phyloP scores from a whole-genome alignment of 2,329 filamentous ascomycete genomes.

The Claviceps sp. region DNA sequence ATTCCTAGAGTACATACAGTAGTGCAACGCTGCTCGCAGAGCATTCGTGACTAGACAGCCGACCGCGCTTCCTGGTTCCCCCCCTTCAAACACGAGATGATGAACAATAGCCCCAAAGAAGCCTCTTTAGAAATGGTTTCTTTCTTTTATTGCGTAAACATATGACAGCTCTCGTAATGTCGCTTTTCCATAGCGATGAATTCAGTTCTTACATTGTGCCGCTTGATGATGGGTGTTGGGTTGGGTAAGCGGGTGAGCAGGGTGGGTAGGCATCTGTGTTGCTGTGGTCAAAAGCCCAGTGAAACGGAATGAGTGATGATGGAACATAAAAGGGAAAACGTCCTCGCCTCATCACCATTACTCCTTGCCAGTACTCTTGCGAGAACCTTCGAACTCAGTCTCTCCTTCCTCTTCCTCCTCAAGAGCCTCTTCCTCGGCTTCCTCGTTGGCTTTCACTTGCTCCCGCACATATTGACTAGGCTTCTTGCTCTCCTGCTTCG shows the following conservation, averaged over 20 bases:
- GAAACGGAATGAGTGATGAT: not conserved
- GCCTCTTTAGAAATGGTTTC: no score
- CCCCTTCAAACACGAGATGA: no score
- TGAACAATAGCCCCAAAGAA: no score
- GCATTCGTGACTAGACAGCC: no score
- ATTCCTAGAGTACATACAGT: no score
- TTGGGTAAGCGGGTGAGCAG: not conserved
- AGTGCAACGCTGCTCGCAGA: no score
- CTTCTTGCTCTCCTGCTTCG: slow-evolving; percentile 8
- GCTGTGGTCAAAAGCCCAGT: not conserved
- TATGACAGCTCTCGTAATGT: no score
- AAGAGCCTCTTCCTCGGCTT: slow-evolving; percentile 7
- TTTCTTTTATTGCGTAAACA: no score
- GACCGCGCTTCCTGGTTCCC: no score
- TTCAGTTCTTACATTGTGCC: not conserved
- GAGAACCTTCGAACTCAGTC: slow-evolving; percentile 27
- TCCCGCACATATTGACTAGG: slow-evolving; percentile 9
- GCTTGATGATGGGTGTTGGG: not conserved
- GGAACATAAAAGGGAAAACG: not conserved
- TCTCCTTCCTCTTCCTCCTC: slow-evolving; percentile 21
- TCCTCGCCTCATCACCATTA: slow-evolving; percentile 14
- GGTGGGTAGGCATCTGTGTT: not conserved
- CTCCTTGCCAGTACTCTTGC: slow-evolving; percentile 20
- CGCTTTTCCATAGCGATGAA: no score
- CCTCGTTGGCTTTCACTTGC: slow-evolving; percentile 7